Base-by-base conservation (phyloP, 1,284 basidiomycete genomes). In the Puccinia coronata region DNA sequence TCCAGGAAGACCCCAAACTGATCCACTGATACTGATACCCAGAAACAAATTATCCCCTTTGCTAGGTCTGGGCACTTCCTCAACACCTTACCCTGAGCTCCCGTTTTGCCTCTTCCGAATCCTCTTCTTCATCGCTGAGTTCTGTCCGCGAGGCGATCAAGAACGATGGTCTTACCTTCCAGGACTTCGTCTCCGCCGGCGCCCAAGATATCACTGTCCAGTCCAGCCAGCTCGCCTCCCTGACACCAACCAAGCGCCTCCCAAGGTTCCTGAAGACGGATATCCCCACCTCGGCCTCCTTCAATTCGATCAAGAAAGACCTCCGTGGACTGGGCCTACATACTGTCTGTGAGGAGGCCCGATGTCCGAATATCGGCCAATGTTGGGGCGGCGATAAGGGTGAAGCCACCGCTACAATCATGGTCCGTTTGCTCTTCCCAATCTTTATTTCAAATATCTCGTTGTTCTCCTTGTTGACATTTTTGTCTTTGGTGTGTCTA, bases 361-460 rank as follows among this genome's bases (percentile, higher is more conserved):
- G 96, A 82, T 99, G 97, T 89, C 97, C 97, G 0, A 99, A 99
- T 85, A 98, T 99, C 81, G 97, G 96, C 41, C 96, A 99, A 85
- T 99, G 97, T 86, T 99, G 97, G 97, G 96, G 97, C 72, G 96
- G 96, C 1, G 85, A 85, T 8, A 91, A 90, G 75, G 89, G 88
- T n/a, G 91, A 91, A 28, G 97, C 97, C 18, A 99, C 97, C 9
- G 95, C 95, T n/a, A 98, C 95, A 0, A 99, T 99, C 87, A 99
- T 99, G 97, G 96, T 94, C 83, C 80, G 89, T 85, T 47, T 23
- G 11, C 72, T 41, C 25, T 11, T 11, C 49, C 23, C 31, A 53
- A 23, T 12, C 8, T 12, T 20, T 51, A 63, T 34, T 63, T 47
- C 16, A 16, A 47, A 47, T 47, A 6, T 47, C 43, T 1, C 25